Percentiles rank a stretch among this genome's conserved stretches.
Evolutionary conservation across 1,139 yeast species (phyloP).

Genomic region (Blastobotrys apis): DNA sequence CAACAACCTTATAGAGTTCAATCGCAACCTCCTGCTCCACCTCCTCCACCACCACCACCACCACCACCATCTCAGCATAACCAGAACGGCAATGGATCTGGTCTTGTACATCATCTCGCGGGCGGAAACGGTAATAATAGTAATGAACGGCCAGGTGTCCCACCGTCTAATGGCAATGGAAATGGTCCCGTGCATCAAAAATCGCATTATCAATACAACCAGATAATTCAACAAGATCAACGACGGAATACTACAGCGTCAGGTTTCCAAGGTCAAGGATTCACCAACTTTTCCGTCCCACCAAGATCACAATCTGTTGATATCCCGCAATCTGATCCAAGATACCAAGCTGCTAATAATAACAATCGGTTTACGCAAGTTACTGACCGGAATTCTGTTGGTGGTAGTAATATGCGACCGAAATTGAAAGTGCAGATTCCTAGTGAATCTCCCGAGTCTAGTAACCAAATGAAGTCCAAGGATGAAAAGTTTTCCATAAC

Average conservation of each 20-base stretch:
- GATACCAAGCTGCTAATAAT: background rate
- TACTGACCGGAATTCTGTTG: background rate
- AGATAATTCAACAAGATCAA: constrained; percentile 1
- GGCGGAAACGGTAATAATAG: too few relatives aligned
- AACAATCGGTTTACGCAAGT: background rate
- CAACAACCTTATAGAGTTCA: background rate
- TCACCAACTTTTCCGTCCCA: too few relatives aligned
- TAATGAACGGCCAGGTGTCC: too few relatives aligned
- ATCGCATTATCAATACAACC: too few relatives aligned
- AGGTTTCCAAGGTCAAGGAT: too few relatives aligned
- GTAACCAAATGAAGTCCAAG: constrained; percentile 14
- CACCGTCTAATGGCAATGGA: too few relatives aligned
- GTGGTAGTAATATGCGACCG: constrained; percentile 30
- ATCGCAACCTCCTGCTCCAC: background rate
- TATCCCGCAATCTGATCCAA: constrained; percentile 8
- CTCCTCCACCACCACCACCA: background rate
- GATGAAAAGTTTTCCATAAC: background rate
- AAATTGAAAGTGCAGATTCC: constrained; percentile 41
- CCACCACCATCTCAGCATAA: too few relatives aligned
- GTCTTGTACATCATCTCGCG: too few relatives aligned
- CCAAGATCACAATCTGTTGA: constrained; percentile 23
- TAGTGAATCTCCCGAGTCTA: constrained; percentile 21
- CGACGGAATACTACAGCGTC: constrained; percentile 1
- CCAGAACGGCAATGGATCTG: too few relatives aligned
- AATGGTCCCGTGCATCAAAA: too few relatives aligned